Conservation (phyloP, 2,329 filamentous ascomycete species). For the Cercospora sp. region DNA sequence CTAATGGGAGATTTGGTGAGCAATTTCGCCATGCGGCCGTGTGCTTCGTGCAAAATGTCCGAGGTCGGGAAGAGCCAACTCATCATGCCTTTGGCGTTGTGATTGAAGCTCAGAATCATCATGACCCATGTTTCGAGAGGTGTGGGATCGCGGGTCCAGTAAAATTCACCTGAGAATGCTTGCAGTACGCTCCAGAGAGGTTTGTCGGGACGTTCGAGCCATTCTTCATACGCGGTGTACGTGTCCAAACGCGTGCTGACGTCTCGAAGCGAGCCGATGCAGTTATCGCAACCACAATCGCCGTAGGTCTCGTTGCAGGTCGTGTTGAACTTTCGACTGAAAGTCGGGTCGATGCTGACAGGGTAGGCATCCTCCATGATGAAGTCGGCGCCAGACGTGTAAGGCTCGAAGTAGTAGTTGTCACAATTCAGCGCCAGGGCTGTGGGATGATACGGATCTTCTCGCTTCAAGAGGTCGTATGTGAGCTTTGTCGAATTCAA, state of each 20-base stretch:
- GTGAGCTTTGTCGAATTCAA: slow-evolving; percentile 50
- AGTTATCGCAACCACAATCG: slow-evolving; percentile 65
- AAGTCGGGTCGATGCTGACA: slow-evolving; percentile 57
- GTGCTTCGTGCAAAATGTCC: slow-evolving; percentile 39
- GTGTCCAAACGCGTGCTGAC: slow-evolving; percentile 49
- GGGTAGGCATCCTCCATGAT: slow-evolving; percentile 63
- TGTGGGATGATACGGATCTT: slow-evolving; percentile 64
- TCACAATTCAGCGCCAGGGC: slow-evolving; percentile 62
- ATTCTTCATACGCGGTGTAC: slow-evolving; percentile 44
- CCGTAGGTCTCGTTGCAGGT: slow-evolving; percentile 60
- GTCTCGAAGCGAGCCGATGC: slow-evolving; percentile 55
- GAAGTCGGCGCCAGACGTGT: slow-evolving; percentile 58
- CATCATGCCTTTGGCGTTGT: slow-evolving; percentile 53
- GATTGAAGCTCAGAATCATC: slow-evolving; percentile 51
- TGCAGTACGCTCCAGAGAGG: slow-evolving; percentile 54
- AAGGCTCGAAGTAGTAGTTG: slow-evolving; percentile 60
- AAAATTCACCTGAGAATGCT: slow-evolving; percentile 51
- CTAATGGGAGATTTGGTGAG: slow-evolving; percentile 40
- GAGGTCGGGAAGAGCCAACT: slow-evolving; percentile 50
- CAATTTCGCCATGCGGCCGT: slow-evolving; percentile 44
- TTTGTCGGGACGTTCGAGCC: slow-evolving; percentile 43
- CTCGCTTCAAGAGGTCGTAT: slow-evolving; percentile 47
- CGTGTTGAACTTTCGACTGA: slow-evolving; percentile 56
- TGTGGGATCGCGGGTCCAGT: slow-evolving; percentile 51
- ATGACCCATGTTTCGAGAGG: slow-evolving; percentile 49